These are phyloP conservation scores for Fonsecaea multimorphosa DNA, from an alignment of 2,329 filamentous ascomycete genomes.

Conservation along the genomic window DNA sequence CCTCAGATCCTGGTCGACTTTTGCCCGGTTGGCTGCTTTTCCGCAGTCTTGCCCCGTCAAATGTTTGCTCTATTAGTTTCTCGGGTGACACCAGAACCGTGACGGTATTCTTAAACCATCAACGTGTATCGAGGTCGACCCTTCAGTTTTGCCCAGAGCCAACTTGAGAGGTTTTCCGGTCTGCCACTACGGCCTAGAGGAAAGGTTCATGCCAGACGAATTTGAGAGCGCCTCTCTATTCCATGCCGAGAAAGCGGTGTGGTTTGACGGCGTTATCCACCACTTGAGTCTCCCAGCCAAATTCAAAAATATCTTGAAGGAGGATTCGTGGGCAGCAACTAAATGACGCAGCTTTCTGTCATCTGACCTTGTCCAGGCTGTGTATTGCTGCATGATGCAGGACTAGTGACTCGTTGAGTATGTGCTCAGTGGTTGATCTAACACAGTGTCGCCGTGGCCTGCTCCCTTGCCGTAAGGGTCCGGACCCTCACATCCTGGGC, in stretches of 20 bases:
- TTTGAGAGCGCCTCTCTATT: neutral
- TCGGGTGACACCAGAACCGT: conserved; percentile 12
- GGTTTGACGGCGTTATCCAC: neutral
- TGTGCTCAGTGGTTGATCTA: neutral
- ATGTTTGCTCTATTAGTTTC: conserved; percentile 10
- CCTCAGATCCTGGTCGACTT: conserved; percentile 5
- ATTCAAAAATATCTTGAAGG: conserved; percentile 2
- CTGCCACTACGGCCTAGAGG: neutral
- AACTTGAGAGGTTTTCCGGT: neutral
- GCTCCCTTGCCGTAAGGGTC: neutral
- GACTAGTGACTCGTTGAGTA: neutral
- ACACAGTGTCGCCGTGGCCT: neutral
- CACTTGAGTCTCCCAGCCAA: neutral
- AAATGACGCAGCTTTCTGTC: conserved; percentile 7
- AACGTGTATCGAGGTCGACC: neutral
- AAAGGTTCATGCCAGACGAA: neutral
- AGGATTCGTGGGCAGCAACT: conserved; percentile 9
- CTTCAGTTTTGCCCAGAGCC: neutral
- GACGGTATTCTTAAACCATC: conserved; percentile 10
- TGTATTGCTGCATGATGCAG: conserved; percentile 13
- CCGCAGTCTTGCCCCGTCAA: neutral
- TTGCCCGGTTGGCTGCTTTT: conserved; percentile 13
- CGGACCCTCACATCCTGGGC: neutral
- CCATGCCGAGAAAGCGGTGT: neutral
- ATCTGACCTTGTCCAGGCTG: conserved; percentile 13